Evolutionary conservation across 371 early-diverging fungal genomes (phyloP), one percentile per base, ranked within the genome.

Genomic region (Zopfochytrium polystomum): DNA sequence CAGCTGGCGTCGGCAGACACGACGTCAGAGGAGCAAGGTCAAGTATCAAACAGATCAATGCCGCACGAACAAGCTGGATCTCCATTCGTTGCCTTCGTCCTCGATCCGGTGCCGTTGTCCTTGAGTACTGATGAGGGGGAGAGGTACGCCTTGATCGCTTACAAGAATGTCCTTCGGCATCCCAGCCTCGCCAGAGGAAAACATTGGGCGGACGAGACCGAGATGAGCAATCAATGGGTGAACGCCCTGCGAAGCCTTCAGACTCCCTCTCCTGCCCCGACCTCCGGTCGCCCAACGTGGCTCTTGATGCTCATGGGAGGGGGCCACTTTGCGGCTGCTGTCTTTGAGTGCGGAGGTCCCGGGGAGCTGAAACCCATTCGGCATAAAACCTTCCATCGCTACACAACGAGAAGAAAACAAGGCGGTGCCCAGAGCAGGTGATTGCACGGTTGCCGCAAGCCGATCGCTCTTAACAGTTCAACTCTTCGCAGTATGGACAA

Each of bases 341-440:
- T 95, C 0, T 80, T 93, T 58, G 92, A 94, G 34, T 47, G 48
- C 7, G 22, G 22, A 0, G 52, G 43, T 26, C 60, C 60, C 7
- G 31, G 30, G 15, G 5, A 82, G 20, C 49, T 91, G 0, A 82
- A 78, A 0, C n/a, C n/a, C n/a, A n/a, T n/a, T n/a, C n/a, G n/a
- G n/a, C 91, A 94, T 73, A 95, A 93, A 70, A 91, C 95, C 4
- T 85, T 93, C 60, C 93, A 93, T 60, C 80, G 95, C 30, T 97
- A 97, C 72, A 95, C 96, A 3, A 93, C 94, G 1, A 85, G 98
- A 49, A 72, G 92, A 60, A 95, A 96, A 66, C 96, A 97, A 70
- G 98, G 98, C 63, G 96, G 95, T 0, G 78, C 90, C 15, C 98
- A 97, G 72, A 67, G 66, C 62, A 66, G 59, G 50, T 63, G n/a